Conservation (phyloP, 1,139 yeast species). For the Blastobotrys malaysiensis region DNA sequence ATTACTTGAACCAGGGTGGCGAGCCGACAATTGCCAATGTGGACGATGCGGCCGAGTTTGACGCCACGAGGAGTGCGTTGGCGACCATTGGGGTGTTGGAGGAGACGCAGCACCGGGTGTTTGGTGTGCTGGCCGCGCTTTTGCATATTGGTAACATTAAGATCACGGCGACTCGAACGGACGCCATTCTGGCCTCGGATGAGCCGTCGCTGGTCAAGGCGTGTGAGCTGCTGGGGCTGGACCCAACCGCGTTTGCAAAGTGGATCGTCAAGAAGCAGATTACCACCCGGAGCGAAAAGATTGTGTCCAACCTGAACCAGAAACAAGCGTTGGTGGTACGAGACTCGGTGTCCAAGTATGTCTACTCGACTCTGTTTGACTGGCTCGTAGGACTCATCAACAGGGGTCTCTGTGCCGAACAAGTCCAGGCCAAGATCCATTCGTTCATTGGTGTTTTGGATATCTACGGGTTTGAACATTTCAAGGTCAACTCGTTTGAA, state of each 20-base stretch:
- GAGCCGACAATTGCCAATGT: slow-evolving; percentile 66
- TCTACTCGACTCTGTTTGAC: slow-evolving; percentile 88
- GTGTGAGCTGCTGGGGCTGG: slow-evolving; percentile 79
- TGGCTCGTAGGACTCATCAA: slow-evolving; percentile 90
- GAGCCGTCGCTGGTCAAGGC: slow-evolving; percentile 83
- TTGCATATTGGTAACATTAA: slow-evolving; percentile 92
- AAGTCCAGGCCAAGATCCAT: slow-evolving; percentile 47
- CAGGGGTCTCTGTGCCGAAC: slow-evolving; percentile 69
- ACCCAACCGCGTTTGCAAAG: slow-evolving; percentile 67
- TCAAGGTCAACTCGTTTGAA: slow-evolving; percentile 89
- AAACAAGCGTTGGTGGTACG: slow-evolving; percentile 88
- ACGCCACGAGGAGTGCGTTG: slow-evolving; percentile 69
- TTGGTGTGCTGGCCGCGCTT: slow-evolving; percentile 78
- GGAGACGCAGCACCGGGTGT: slow-evolving; percentile 61
- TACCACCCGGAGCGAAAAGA: slow-evolving; percentile 87
- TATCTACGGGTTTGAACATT: slow-evolving; percentile 96
- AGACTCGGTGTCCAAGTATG: slow-evolving; percentile 92
- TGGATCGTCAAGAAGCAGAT: slow-evolving; percentile 95
- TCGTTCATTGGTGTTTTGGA: slow-evolving; percentile 95
- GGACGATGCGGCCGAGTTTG: slow-evolving; percentile 76
- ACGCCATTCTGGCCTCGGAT: slow-evolving; percentile 75
- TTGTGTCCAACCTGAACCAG: slow-evolving; percentile 74
- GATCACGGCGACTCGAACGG: slow-evolving; percentile 78
- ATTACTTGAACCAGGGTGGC: slow-evolving; percentile 90
- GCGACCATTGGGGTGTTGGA: slow-evolving; percentile 66